Base-by-base conservation (phyloP, 805 yeast genomes). In the Metschnikowia borealis region DNA sequence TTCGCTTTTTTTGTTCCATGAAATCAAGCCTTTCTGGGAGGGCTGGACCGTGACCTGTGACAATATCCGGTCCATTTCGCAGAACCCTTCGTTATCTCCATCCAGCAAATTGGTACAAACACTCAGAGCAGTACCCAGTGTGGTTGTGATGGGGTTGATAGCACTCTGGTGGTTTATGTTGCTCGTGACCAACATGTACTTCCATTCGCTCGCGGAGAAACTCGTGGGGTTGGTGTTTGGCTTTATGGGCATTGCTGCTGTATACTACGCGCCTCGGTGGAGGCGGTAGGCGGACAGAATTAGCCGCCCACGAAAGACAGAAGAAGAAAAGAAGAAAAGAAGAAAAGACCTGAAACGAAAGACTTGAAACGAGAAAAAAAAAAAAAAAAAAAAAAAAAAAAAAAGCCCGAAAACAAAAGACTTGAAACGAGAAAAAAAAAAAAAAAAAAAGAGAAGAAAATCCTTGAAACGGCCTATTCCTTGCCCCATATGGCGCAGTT, bases 111-210 rank as follows among this genome's bases (percentile, higher is more conserved):
- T 32, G 13, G 15, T 32, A 15, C 23, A 6, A 5, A 26, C 38
- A 21, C 20, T 38, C 6, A 15, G 38, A 14, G n/a, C 39, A 26
- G 41, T 34, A 7, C 61, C 78, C 1, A 66, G 64, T 18, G 40
- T 63, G 6, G 43, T 67, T 2, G 60, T 67, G 4, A 44, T 64
- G 18, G 49, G 39, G 34, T 59, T 74, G 46, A 61, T 69, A 5
- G 54, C 59, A 1, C 62, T 89, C 43, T 91, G 96, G 95, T 77
- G 85, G 75, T 88, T 89, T 81, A 89, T 90, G 94, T 74, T 91
- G 38, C 68, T 91, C 32, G 81, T 88, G 77, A 92, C 99, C 1
- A 78, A 87, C 51, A 75, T 87, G 14, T 86, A 88, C 62, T 92
- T 90, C 78, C 99, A 94, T 67, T 82, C 94, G 0, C 65, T 87